Evolutionary conservation across 83 land plant species (phyloP), one percentile per base, ranked within the genome.

Genomic region (Diphasiastrum complanatum): DNA sequence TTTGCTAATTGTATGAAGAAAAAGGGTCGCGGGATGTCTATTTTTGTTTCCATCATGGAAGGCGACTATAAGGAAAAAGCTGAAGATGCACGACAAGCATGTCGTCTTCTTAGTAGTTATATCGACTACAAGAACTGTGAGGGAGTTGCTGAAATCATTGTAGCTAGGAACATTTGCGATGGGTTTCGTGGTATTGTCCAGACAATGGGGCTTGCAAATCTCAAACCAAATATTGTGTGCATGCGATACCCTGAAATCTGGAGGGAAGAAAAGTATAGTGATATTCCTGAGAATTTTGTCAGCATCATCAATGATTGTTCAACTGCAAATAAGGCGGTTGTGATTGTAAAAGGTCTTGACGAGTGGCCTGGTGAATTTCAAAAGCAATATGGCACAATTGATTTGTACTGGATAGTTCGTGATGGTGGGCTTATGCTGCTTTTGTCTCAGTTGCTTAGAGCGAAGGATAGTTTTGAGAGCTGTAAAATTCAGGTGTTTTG

Each of bases 1-100:
- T 55, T 55, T 55, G 59, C 59, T 6, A 55, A 55, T 35, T 55
- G 59, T 27, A 55, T 55, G 59, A 55, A 55, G 59, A 55, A 55
- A 19, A 55, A 55, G 19, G 59, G 59, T 12, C 30, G 59, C 11
- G 59, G 59, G 11, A 55, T 55, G 59, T 55, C 59, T 27, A 27
- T 55, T 10, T 55, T 55, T 27, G 59, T 55, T 25, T 55, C 59
- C 59, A 55, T 55, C 19, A 6, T 30, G 59, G 59, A 55, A 19
- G 59, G 59, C 16, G 59, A 55, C 6, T 55, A 55, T 32, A 26
- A 20, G 16, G 59, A 55, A 6, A 55, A 55, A 27, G 59, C 35
- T 10, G 59, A 55, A 24, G 59, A 55, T 11, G 59, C 59, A 27
- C 59, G 59, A 11, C 59, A 55, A 27, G 34, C 59, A 30, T 55